Base-by-base conservation (phyloP, 1,139 yeast genomes). In the Lodderomyces metapsilosis region DNA sequence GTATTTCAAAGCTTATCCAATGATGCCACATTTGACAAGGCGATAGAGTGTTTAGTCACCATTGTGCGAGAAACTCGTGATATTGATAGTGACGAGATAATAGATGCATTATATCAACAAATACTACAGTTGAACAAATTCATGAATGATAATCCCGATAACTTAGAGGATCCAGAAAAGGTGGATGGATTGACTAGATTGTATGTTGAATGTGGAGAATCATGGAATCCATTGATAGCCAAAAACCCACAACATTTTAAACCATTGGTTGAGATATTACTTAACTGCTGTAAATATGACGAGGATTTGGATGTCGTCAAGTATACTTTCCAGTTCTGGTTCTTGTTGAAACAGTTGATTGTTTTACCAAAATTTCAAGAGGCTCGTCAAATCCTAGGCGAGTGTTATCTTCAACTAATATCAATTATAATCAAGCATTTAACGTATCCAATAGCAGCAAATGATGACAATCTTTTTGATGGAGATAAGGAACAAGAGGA, bases 291-390 rank as follows among this genome's bases (percentile, higher is more conserved):
- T 47, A 69, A 84, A 17, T 76, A 76, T 50, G 86, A 83, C 37
- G 86, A 82, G 38, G 97, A 91, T 61, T 74, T 92, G 56, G 98
- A 91, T 56, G 81, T 89, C 43, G 94, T 88, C 30, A 84, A 86
- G 57, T 89, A 87, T 61, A 88, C 98, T 0, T 94, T 92, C 63
- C 82, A 87, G 53, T 92, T 92, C 62, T 91, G 98, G 96, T 88
- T 84, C 58, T 73, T 79, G 51, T 68, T 92, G 51, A 87, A 87
- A 58, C 92, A 84, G 55, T 73, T 88, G 64, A 76, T 83, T 6
- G 71, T 82, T 27, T 63, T 82, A 44, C 82, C 82, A 13, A 78
- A 82, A 46, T 87, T 82, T 56, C 70, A 74, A 47, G 75, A 74
- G 12, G 81, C 95, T 1, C 78, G 78, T 52, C 53, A 55, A n/a